Percentiles rank a stretch among this genome's conserved stretches.
phyloP scores from a whole-genome alignment of 169 alveolate genomes.

The Babesia ovata region DNA sequence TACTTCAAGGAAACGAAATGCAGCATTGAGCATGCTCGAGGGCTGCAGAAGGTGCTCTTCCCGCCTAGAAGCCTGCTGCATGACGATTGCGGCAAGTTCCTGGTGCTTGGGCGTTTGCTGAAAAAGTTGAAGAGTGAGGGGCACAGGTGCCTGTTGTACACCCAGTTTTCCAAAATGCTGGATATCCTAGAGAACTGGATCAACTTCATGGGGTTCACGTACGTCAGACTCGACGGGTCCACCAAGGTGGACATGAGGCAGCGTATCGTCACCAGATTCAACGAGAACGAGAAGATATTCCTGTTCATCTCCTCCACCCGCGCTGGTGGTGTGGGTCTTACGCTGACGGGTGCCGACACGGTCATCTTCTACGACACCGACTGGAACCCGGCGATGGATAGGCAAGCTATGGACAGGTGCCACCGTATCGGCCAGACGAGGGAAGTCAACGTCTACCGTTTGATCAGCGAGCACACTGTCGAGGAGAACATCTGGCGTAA shows the following conservation, averaged over 20 bases:
- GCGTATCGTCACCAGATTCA: conserved; percentile 93
- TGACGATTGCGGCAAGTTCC: conserved; percentile 96
- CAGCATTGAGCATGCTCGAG: conserved; percentile 42
- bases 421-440: conserved; percentile 98
- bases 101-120: conserved; percentile 83
- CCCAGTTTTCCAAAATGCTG: conserved; percentile 96
- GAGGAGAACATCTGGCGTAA: conserved; percentile 97
- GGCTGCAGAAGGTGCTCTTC: conserved; percentile 69
- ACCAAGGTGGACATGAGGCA: conserved; percentile 95
- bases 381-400: conserved; percentile 99
- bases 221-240: conserved; percentile 96
- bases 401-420: conserved; percentile 98
- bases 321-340: conserved; percentile 98
- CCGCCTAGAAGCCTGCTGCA: conserved; percentile 82
- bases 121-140: conserved; percentile 88
- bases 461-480: conserved; percentile 93
- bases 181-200: conserved; percentile 95
- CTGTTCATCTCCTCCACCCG: conserved; percentile 97
- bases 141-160: conserved; percentile 93
- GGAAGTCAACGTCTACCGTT: conserved; percentile 95
- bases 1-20: conserved; percentile 18
- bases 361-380: conserved; percentile 98
- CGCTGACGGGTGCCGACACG: conserved; percentile 97
- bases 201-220: conserved; percentile 92
- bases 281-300: conserved; percentile 91